These are phyloP conservation scores for Suhomyces bolitotheri DNA, from an alignment of 1,139 yeast genomes.

Conservation along the genomic window DNA sequence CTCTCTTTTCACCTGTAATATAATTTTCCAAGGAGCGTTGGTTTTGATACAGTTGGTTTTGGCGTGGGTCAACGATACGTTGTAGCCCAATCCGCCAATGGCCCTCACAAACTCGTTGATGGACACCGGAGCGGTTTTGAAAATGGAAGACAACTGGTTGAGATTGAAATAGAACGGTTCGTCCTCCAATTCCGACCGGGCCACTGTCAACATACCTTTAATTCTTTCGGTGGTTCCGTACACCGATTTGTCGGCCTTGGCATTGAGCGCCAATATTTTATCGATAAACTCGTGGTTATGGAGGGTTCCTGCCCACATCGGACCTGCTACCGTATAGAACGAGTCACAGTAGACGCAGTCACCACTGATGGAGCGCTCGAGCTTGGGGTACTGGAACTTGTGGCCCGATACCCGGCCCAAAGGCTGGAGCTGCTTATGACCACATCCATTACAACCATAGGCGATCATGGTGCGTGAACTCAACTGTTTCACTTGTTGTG, in stretches of 20 bases:
- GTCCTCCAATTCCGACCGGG: conserved; percentile 61
- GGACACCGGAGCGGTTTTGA: conserved; percentile 84
- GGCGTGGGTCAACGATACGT: conserved; percentile 86
- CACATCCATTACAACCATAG: conserved; percentile 88
- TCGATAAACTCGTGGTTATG: conserved; percentile 70
- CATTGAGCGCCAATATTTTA: conserved; percentile 57
- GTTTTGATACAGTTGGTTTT: conserved; percentile 85
- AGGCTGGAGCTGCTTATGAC: conserved; percentile 66
- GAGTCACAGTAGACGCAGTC: conserved; percentile 70
- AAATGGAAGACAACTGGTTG: conserved; percentile 68
- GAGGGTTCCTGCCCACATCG: conserved; percentile 88
- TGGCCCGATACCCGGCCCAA: conserved; percentile 58
- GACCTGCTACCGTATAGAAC: conserved; percentile 82
- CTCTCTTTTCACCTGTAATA: conserved; percentile 70
- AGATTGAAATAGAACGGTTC: conserved; percentile 82
- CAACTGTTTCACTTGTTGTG: conserved; percentile 74
- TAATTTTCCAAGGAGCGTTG: conserved; percentile 77
- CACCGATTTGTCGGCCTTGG: conserved; percentile 46
- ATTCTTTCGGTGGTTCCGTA: conserved; percentile 84
- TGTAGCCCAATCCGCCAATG: conserved; percentile 79
- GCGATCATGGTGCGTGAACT: conserved; percentile 75
- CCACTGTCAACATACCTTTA: conserved; percentile 88
- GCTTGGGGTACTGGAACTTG: conserved; percentile 40
- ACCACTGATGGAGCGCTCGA: conserved; percentile 11
- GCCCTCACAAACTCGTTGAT: conserved; percentile 73